These are phyloP conservation scores for Brassica nigra DNA, from an alignment of 345 rosid genomes.

Conservation along the genomic window DNA sequence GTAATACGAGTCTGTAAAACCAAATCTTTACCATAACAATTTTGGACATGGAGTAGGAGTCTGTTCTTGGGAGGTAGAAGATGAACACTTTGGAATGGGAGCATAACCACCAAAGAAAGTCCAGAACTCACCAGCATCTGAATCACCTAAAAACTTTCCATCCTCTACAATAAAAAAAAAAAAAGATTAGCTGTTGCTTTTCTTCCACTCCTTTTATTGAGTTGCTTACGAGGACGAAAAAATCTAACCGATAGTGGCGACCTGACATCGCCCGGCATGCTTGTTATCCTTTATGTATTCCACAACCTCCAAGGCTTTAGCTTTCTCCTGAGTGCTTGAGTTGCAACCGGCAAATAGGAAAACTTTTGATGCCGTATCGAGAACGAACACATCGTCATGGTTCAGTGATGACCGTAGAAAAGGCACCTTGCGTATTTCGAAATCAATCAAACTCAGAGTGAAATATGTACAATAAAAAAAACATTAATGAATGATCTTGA, in stretches of 20 bases:
- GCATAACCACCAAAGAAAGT: constrained; percentile 94
- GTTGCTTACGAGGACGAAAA: not conserved
- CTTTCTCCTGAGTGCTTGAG: constrained; percentile 83
- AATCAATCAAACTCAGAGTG: not conserved
- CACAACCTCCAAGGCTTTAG: constrained; percentile 87
- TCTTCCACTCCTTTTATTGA: not conserved
- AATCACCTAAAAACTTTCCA: constrained; percentile 80
- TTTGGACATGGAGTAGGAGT: constrained; percentile 44
- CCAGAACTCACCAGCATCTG: constrained; percentile 93
- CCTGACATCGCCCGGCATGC: constrained; percentile 77
- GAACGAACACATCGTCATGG: constrained; percentile 74
- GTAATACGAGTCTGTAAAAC: too few species aligned
- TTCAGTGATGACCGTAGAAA: constrained; percentile 81
- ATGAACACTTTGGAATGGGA: constrained; percentile 69
- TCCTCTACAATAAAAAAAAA: constrained; percentile 60
- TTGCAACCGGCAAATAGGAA: constrained; percentile 85
- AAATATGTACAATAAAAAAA: too few species aligned
- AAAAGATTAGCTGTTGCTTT: constrained; percentile 19
- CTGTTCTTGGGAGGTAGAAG: constrained; percentile 45
- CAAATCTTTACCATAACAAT: constrained; percentile 64
- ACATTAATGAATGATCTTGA: not conserved
- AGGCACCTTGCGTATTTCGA: constrained; percentile 54
- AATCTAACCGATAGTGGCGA: constrained; percentile 71
- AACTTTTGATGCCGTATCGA: constrained; percentile 80
- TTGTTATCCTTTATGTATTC: constrained; percentile 64